Conservation (phyloP, 176 grass and related monocot genomes). For the Avena atlantica region DNA sequence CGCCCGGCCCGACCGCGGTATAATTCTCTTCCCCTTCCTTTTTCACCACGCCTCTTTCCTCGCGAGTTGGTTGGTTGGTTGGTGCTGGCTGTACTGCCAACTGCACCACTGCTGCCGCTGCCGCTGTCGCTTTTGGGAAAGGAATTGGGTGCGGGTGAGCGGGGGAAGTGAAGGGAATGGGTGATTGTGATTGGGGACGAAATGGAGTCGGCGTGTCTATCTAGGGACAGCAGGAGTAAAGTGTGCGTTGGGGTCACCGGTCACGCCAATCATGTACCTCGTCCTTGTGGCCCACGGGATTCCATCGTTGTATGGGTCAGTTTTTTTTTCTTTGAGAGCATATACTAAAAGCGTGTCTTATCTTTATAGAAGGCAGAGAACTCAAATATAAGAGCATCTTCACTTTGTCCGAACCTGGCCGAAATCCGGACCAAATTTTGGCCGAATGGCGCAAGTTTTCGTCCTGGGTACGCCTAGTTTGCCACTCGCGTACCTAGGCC, state of each 20-base stretch:
- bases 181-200: not conserved
- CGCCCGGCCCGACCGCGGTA: not conserved
- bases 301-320: not conserved
- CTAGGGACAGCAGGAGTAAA: not conserved
- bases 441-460: too few species aligned
- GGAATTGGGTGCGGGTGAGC: slow-evolving; percentile 4
- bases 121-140: slow-evolving; percentile 15
- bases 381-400: too few species aligned
- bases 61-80: not conserved
- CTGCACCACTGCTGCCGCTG: not conserved
- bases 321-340: too few species aligned
- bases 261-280: slow-evolving; percentile 21
- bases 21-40: not conserved
- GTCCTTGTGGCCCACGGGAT: not conserved
- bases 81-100: not conserved
- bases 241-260: not conserved
- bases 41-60: not conserved
- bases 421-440: too few species aligned
- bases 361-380: too few species aligned
- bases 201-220: not conserved
- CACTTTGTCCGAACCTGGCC: too few species aligned
- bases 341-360: too few species aligned
- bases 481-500: too few species aligned
- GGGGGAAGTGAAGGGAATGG: not conserved
- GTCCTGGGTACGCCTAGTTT: too few species aligned